These are phyloP conservation scores for Amanita fuliginea DNA, from an alignment of 768 basidiomycete genomes.

Conservation along the genomic window DNA sequence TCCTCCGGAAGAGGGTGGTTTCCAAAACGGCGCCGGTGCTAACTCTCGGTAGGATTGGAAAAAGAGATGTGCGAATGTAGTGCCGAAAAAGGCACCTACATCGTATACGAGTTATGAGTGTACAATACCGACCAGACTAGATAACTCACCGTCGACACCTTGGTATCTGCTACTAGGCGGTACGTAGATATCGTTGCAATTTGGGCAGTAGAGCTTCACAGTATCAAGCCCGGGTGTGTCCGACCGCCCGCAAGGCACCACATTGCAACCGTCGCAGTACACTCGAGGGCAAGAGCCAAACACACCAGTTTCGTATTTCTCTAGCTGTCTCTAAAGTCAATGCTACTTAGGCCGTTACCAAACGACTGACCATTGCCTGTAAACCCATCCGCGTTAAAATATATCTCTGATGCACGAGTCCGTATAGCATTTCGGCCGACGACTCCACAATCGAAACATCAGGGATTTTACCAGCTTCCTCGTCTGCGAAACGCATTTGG, in stretches of 20 bases:
- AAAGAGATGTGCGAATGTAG: constrained; percentile 96
- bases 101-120: constrained; percentile 9
- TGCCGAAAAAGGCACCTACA: constrained; percentile 96
- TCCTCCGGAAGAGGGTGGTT: constrained; percentile 44
- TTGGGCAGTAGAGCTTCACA: constrained; percentile 96
- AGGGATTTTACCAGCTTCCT: constrained; percentile 92
- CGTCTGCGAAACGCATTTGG: constrained; percentile 37
- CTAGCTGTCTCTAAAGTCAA: constrained; percentile 44
- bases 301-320: constrained; percentile 87
- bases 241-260: constrained; percentile 91
- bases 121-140: neutral
- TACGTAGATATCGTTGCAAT: constrained; percentile 94
- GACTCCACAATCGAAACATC: constrained; percentile 98
- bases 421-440: constrained; percentile 94
- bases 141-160: constrained; percentile 78
- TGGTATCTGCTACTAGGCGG: constrained; percentile 94
- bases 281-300: constrained; percentile 96
- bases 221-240: constrained; percentile 96
- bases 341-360: neutral
- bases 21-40: constrained; percentile 90
- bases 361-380: constrained; percentile 64
- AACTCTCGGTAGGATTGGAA: constrained; percentile 97
- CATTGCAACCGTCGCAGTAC: constrained; percentile 79
- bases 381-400: constrained; percentile 92
- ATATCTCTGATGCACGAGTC: constrained; percentile 94